A percentile compares a stretch with the other conserved stretches of the same genome.
phyloP scores from a whole-genome alignment of 306 rosid species.

The Cucumis hystrix region DNA sequence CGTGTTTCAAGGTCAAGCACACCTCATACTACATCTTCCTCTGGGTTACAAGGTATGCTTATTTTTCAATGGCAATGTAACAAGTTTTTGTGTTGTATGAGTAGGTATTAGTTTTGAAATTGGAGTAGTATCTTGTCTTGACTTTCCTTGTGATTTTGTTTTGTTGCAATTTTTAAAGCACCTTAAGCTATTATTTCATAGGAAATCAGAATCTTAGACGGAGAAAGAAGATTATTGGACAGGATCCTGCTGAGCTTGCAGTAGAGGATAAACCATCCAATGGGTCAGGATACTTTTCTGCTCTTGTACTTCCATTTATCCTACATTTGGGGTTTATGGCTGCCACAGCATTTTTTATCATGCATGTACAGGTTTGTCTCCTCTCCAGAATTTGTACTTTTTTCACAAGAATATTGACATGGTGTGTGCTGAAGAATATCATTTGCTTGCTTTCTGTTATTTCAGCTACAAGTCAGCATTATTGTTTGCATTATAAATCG shows the following conservation, averaged over 20 bases:
- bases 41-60: constrained; percentile 31
- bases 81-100: background rate
- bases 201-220: constrained; percentile 35
- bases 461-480: background rate
- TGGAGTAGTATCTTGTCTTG: background rate
- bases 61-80: background rate
- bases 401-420: background rate
- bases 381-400: background rate
- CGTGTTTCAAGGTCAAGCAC: constrained; percentile 20
- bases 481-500: background rate
- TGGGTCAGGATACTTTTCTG: constrained; percentile 41
- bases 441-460: background rate
- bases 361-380: constrained; percentile 84
- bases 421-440: background rate
- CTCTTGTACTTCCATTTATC: constrained; percentile 66
- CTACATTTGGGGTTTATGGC: constrained; percentile 76
- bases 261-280: constrained; percentile 20
- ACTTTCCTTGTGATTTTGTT: background rate
- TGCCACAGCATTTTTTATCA: constrained; percentile 62
- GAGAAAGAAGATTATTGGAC: constrained; percentile 29
- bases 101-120: background rate
- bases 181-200: constrained; percentile 15
- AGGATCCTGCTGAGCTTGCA: constrained; percentile 8
- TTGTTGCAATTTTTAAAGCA: background rate
- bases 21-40: constrained; percentile 21